A percentile compares a stretch with the other conserved stretches of the same genome.
phyloP scores from a whole-genome alignment of 1,284 basidiomycete species.

The Vanrija humicola region DNA sequence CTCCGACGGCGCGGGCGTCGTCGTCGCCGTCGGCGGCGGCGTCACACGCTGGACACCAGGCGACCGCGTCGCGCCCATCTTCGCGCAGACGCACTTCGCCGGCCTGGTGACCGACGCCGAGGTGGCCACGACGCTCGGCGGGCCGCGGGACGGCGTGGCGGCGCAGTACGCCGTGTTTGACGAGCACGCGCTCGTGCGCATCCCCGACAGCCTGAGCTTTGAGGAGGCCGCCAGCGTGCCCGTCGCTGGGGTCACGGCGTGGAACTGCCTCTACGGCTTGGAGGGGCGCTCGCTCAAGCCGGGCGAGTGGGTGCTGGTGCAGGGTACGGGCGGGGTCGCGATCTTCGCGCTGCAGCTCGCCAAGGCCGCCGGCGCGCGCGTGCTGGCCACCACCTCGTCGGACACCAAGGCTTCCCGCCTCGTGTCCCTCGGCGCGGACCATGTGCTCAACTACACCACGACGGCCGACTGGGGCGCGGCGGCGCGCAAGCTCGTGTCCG shows the following conservation, averaged over 20 bases:
- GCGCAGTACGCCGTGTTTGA: slow-evolving; percentile 56
- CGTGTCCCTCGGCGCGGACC: slow-evolving; percentile 35
- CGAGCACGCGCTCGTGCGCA: slow-evolving; percentile 19
- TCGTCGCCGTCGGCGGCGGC: slow-evolving; percentile 56
- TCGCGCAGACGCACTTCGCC: slow-evolving; percentile 47
- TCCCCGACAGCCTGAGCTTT: slow-evolving; percentile 41
- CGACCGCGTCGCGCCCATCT: slow-evolving; percentile 54
- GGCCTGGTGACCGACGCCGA: neutral
- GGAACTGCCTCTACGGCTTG: slow-evolving; percentile 48
- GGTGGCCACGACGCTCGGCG: slow-evolving; percentile 52
- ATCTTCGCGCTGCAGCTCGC: slow-evolving; percentile 48
- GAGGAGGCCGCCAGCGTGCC: slow-evolving; percentile 46
- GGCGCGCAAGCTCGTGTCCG: slow-evolving; percentile 32
- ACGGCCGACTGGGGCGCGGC: slow-evolving; percentile 43
- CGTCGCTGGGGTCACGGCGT: slow-evolving; percentile 48
- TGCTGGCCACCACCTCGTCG: slow-evolving; percentile 46
- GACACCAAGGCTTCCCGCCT: slow-evolving; percentile 40
- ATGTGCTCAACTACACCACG: slow-evolving; percentile 28
- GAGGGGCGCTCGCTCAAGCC: slow-evolving; percentile 28
- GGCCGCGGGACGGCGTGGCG: slow-evolving; percentile 56
- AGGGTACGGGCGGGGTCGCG: slow-evolving; percentile 50
- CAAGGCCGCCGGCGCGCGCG: slow-evolving; percentile 40
- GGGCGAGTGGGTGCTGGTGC: slow-evolving; percentile 45
- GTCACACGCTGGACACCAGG: slow-evolving; percentile 57
- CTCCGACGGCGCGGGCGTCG: slow-evolving; percentile 63